Base-by-base conservation (phyloP, 805 yeast species). In the Scheffersomyces amazonensis region DNA sequence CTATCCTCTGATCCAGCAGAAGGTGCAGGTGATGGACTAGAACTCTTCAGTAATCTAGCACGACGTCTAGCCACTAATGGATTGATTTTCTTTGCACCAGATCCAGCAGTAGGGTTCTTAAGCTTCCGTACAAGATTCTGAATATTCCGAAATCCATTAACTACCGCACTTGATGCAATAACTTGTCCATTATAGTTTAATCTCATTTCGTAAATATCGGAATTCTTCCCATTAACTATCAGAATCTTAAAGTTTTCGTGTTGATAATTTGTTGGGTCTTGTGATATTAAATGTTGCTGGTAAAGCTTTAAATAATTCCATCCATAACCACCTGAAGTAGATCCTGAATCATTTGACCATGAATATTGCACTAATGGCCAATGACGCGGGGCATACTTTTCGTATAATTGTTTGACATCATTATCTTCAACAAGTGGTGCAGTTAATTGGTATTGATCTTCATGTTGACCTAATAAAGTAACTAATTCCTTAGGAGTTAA, bases 81-180 rank as follows among this genome's bases (percentile, higher is more conserved):
- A 42, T 57, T 65, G 5, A 52, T 49, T 44, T 56, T 56, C 5
- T 37, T 41, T 4, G 41, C 20, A 9, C 37, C 46, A 16, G 44
- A 47, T 36, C 36, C 47, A 12, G 29, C 38, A 6, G 48, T 34
- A 3, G 52, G 50, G 2, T 74, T 73, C 48, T 82, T 82, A 47
- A 91, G 69, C 56, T 83, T 87, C 37, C 99, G 71, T 8, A 91
- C 96, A 54, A 93, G 64, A 56, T 93, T 93, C 58, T 93, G 99
- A 43, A 93, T 91, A 60, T 93, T 93, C 45, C 91, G 75, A 62
- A 93, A 93, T 16, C 99, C 99, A 57, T 90, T 90, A 1, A 91
- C 80, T 25, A 39, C 84, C 75, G 46, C 86, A 67, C 48, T 80
- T 58, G 40, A 79, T 73, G 46, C 90, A 23, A 74, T 62, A 5